These are phyloP conservation scores for Phaeosphaeria sp. DNA, from an alignment of 2,329 filamentous ascomycete species.

Conservation along the genomic window DNA sequence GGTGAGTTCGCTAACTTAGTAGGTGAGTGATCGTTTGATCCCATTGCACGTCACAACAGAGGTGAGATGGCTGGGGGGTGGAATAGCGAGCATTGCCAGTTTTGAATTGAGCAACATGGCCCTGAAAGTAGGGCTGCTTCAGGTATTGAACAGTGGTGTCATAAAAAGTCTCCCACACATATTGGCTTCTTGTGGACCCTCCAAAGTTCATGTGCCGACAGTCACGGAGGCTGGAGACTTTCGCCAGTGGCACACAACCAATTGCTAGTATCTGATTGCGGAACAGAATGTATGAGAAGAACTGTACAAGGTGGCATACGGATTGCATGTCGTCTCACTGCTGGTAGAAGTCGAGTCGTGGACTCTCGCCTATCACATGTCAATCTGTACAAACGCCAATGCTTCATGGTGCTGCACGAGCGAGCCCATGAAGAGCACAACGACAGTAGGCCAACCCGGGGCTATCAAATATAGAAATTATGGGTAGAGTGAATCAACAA, in stretches of 20 bases:
- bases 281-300: background rate
- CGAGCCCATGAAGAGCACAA: background rate
- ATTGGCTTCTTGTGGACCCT: too few relatives aligned
- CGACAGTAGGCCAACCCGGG: background rate
- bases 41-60: background rate
- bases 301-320: too few relatives aligned
- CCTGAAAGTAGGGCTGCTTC: too few relatives aligned
- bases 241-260: too few relatives aligned
- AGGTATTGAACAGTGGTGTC: too few relatives aligned
- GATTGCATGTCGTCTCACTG: background rate
- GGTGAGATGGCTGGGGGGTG: background rate
- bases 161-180: too few relatives aligned
- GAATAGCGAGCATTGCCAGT: too few relatives aligned
- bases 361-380: constrained; percentile 3
- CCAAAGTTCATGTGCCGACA: too few relatives aligned
- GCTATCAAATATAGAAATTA: background rate
- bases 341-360: background rate
- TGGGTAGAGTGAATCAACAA: background rate
- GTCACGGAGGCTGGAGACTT: too few relatives aligned
- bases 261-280: too few relatives aligned
- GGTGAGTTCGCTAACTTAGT: background rate
- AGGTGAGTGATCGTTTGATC: background rate
- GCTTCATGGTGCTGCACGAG: background rate
- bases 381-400: background rate
- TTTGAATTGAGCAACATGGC: background rate